These are phyloP conservation scores for Pichia sporocuriosa DNA, from an alignment of 805 yeast genomes.

Conservation along the genomic window DNA sequence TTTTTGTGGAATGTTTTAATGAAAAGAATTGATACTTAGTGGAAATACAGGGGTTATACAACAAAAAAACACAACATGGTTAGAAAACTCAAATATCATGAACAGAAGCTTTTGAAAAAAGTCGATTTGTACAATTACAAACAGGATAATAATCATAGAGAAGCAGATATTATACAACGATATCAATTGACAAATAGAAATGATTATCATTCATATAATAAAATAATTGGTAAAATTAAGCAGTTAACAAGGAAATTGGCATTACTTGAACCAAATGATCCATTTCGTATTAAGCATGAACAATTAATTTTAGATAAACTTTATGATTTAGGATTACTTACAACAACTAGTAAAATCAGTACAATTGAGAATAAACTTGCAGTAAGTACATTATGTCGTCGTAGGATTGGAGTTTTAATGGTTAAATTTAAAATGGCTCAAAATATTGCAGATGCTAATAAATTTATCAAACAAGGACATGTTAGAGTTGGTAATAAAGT, in stretches of 20 bases:
- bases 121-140: constrained; percentile 98
- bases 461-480: constrained; percentile 93
- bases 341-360: constrained; percentile 84
- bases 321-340: constrained; percentile 78
- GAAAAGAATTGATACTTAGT: neutral
- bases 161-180: constrained; percentile 91
- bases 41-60: neutral
- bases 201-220: constrained; percentile 91
- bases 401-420: constrained; percentile 93
- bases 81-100: constrained; percentile 87
- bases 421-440: constrained; percentile 92
- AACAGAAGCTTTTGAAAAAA: constrained; percentile 87
- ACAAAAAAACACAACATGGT: constrained; percentile 55
- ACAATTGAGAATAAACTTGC: constrained; percentile 88
- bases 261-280: constrained; percentile 78
- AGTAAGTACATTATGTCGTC: constrained; percentile 85
- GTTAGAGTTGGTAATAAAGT: constrained; percentile 96
- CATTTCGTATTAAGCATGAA: constrained; percentile 83
- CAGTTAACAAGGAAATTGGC: constrained; percentile 83
- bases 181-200: constrained; percentile 93
- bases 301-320: constrained; percentile 81
- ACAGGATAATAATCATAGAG: constrained; percentile 91
- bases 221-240: constrained; percentile 85
- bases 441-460: constrained; percentile 79
- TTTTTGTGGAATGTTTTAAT: neutral